These are phyloP conservation scores for Fusarium lateritium DNA, from an alignment of 2,329 filamentous ascomycete species.

Conservation along the genomic window DNA sequence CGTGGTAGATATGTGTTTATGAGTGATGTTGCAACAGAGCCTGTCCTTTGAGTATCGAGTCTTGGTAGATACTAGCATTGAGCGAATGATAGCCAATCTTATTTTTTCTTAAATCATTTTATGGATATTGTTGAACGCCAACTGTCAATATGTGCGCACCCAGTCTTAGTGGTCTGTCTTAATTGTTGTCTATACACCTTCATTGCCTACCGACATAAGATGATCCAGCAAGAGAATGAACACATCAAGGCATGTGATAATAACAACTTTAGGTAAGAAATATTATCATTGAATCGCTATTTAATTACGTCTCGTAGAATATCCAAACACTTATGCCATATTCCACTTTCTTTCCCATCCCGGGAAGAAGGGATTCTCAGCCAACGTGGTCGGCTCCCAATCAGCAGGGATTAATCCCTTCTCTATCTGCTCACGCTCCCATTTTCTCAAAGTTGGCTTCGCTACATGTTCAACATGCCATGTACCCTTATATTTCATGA, in stretches of 20 bases:
- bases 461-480: constrained; percentile 84
- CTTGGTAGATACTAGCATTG: not conserved
- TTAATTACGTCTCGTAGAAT: too few species aligned
- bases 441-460: constrained; percentile 74
- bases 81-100: not conserved
- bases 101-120: not conserved
- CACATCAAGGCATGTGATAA: too few species aligned
- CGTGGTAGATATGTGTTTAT: constrained; percentile 58
- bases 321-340: not conserved
- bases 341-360: constrained; percentile 70
- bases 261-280: too few species aligned
- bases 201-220: too few species aligned
- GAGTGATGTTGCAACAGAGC: not conserved
- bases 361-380: constrained; percentile 82
- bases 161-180: not conserved
- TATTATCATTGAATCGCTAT: not conserved
- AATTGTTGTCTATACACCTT: too few species aligned
- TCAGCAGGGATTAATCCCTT: constrained; percentile 70
- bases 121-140: not conserved
- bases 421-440: constrained; percentile 75
- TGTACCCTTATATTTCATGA: constrained; percentile 87
- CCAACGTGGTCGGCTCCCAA: constrained; percentile 79
- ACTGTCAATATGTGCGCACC: too few species aligned
- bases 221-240: too few species aligned
- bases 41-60: not conserved